Evolutionary conservation across 164 flowering plant genomes (phyloP).

Genomic region (Stephania japonica): DNA sequence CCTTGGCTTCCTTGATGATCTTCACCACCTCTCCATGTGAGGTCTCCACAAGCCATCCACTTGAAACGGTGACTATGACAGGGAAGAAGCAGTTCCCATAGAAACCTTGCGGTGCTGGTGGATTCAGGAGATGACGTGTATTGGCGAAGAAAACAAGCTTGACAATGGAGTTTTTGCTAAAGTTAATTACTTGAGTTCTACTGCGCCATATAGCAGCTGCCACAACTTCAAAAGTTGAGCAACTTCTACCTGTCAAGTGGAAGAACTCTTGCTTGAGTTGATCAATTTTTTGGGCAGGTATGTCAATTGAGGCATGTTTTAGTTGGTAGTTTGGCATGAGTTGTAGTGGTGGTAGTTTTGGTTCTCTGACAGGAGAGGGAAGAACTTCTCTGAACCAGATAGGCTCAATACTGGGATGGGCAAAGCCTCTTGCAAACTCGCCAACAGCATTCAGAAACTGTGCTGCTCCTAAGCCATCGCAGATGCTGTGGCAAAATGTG

Average conservation of each 20-base stretch:
- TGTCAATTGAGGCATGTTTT: slow-evolving; percentile 42
- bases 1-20: slow-evolving; percentile 46
- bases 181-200: slow-evolving; percentile 33
- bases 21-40: slow-evolving; percentile 37
- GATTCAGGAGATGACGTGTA: slow-evolving; percentile 36
- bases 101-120: slow-evolving; percentile 53
- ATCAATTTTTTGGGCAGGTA: slow-evolving; percentile 30
- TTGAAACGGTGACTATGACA: slow-evolving; percentile 29
- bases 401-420: slow-evolving; percentile 27
- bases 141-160: slow-evolving; percentile 59
- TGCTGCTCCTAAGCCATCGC: slow-evolving; percentile 73
- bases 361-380: slow-evolving; percentile 12
- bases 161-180: slow-evolving; percentile 19
- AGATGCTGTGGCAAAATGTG: slow-evolving; percentile 51
- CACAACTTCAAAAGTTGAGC: slow-evolving; percentile 56
- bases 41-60: slow-evolving; percentile 20
- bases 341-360: slow-evolving; percentile 14
- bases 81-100: slow-evolving; percentile 76
- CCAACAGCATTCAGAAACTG: slow-evolving; percentile 60
- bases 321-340: slow-evolving; percentile 38
- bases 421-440: slow-evolving; percentile 48
- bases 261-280: slow-evolving; percentile 36
- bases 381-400: slow-evolving; percentile 49
- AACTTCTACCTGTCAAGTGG: slow-evolving; percentile 26
- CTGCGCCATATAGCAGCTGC: slow-evolving; percentile 49